A percentile compares a stretch with the other conserved stretches of the same genome.
Conservation (phyloP, 2,329 filamentous ascomycete genomes). For the Ophiostoma tasmaniense region DNA sequence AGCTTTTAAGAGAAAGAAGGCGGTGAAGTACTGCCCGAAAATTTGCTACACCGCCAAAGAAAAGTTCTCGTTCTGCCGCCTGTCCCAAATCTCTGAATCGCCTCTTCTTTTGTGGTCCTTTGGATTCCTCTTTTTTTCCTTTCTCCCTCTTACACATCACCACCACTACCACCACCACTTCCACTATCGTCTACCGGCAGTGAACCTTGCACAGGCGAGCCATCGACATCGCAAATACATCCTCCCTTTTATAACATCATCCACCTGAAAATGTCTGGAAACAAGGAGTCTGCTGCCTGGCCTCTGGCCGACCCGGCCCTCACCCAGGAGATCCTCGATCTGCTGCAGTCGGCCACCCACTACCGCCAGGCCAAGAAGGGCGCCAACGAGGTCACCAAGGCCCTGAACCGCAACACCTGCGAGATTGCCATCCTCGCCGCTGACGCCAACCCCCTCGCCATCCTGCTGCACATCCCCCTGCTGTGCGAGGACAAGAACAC, state of each 20-base stretch:
- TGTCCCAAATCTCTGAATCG: neutral
- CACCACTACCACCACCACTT: neutral
- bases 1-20: neutral
- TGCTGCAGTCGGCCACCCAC: constrained; percentile 63
- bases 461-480: constrained; percentile 80
- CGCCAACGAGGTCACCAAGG: constrained; percentile 80
- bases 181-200: constrained; percentile 16
- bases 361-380: constrained; percentile 79
- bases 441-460: constrained; percentile 79
- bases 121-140: neutral
- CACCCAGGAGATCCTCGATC: constrained; percentile 65
- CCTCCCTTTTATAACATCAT: neutral
- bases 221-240: constrained; percentile 14
- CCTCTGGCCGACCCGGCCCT: constrained; percentile 24
- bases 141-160: neutral
- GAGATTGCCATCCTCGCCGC: constrained; percentile 86
- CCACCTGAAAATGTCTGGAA: constrained; percentile 17
- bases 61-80: neutral
- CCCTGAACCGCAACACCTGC: constrained; percentile 79
- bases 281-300: constrained; percentile 21
- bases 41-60: neutral
- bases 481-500: constrained; percentile 73
- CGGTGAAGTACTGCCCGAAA: neutral
- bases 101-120: neutral
- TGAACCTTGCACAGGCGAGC: constrained; percentile 23